These are phyloP conservation scores for Talaromyces islandicus DNA, from an alignment of 2,329 filamentous ascomycete species.

Conservation along the genomic window DNA sequence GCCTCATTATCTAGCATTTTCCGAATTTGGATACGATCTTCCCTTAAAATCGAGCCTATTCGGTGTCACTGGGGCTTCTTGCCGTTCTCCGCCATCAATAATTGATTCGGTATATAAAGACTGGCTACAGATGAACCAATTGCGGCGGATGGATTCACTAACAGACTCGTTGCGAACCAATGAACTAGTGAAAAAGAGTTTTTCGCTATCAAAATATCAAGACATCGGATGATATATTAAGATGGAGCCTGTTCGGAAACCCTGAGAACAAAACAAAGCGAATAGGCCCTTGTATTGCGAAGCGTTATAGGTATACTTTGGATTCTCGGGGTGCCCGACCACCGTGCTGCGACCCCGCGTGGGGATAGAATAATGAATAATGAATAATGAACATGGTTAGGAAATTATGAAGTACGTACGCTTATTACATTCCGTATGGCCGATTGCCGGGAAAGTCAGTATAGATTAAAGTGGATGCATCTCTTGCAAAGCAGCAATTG, in stretches of 20 bases:
- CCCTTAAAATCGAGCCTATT: neutral
- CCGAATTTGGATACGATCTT: neutral
- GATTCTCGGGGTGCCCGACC: neutral
- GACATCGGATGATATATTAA: neutral
- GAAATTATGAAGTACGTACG: neutral
- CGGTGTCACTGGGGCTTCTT: neutral
- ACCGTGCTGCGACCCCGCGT: neutral
- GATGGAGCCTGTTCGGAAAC: neutral
- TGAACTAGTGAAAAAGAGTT: neutral
- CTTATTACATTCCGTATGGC: neutral
- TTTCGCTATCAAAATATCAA: neutral
- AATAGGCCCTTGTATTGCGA: neutral
- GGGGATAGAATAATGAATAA: neutral
- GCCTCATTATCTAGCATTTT: neutral
- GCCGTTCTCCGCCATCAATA: neutral
- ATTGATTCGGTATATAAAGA: neutral
- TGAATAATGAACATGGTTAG: neutral
- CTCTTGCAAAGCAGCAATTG: neutral
- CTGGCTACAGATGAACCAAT: neutral
- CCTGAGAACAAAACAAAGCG: neutral
- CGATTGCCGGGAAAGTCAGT: neutral
- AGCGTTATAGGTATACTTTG: neutral
- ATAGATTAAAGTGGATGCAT: neutral
- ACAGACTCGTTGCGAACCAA: neutral
- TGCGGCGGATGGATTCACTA: no score